Base-by-base conservation (phyloP, 805 yeast species). In the Teunomyces funiuensis region DNA sequence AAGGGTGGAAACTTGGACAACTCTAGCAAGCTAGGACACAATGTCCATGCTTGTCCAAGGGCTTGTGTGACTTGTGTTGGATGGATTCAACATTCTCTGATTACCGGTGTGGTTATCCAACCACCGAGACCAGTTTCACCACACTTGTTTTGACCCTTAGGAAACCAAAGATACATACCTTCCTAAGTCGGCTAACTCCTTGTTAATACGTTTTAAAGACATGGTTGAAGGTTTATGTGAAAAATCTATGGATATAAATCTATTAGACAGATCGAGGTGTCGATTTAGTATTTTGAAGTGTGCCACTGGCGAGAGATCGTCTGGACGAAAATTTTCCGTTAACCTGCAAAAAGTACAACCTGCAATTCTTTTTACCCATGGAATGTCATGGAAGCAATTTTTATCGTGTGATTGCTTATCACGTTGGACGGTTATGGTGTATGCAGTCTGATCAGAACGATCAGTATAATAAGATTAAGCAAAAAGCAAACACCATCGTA, bases 181-280 rank as follows among this genome's bases (percentile, higher is more conserved):
- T 65, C 97, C 97, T 63, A 91, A 78, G 69, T 93, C 99, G 57
- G 84, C 83, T 58, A 93, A 79, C 74, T 91, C 99, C 73, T 91
- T 91, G 72, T 88, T 86, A 60, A 91, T 88, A 79, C 99, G 89
- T 73, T 93, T 93, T 57, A 82, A 76, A 53, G 98, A 93, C 96
- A 89, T 88, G 58, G 41, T 46, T 46, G 26, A 29, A 17, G 38
- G 34, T 15, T 41, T 29, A 29, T 33, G 16, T 39, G 33, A 39
- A 39, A 26, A 27, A 33, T 33, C 42, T 36, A 29, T 23, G 33
- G 29, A 25, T 25, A 22, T 28, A 36, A 40, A 39, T 42, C 41
- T 17, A 36, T 26, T 17, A 16, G 15, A 25, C 34, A 23, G 23
- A 16, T 23, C 29, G 28, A 28, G 29, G 34, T 40, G 36, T 31